phyloP scores from a whole-genome alignment of 116 monocot species.

The Iris pallida region DNA sequence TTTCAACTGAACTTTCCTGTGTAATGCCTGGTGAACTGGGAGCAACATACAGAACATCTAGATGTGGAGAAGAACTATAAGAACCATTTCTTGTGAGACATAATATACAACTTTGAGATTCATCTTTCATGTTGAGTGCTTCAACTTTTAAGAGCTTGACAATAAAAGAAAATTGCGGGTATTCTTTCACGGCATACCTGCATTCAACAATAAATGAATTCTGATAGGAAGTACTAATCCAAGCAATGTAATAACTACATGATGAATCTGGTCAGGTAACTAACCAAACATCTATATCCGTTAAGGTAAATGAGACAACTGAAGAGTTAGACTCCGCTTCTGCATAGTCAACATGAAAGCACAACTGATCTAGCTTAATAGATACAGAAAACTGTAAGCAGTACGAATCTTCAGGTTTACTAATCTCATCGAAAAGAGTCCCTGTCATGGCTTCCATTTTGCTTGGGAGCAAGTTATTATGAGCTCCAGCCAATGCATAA shows the following conservation, averaged over 20 bases:
- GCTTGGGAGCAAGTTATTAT: conserved; percentile 17
- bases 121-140: conserved; percentile 27
- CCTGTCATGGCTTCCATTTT: conserved; percentile 5
- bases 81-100: conserved; percentile 39
- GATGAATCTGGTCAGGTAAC: conserved; percentile 9
- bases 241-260: not conserved
- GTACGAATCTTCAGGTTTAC: conserved; percentile 1
- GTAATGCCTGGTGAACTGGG: conserved; percentile 2
- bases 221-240: not conserved
- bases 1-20: conserved; percentile 12
- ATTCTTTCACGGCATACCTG: conserved; percentile 51
- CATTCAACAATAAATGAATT: conserved; percentile 8
- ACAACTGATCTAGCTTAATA: conserved; percentile 36
- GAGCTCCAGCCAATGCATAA: conserved; percentile 18
- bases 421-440: conserved; percentile 5
- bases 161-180: conserved; percentile 32
- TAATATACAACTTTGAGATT: conserved; percentile 19
- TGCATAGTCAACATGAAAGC: conserved; percentile 41
- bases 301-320: conserved; percentile 30
- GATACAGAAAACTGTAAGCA: conserved; percentile 32
- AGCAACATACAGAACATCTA: conserved; percentile 13
- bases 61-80: conserved; percentile 7
- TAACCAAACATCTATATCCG: conserved; percentile 38
- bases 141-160: conserved; percentile 34
- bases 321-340: conserved; percentile 35